These are phyloP conservation scores for Botrytis hyacinthi DNA, from an alignment of 2,329 filamentous ascomycete genomes.

Conservation along the genomic window DNA sequence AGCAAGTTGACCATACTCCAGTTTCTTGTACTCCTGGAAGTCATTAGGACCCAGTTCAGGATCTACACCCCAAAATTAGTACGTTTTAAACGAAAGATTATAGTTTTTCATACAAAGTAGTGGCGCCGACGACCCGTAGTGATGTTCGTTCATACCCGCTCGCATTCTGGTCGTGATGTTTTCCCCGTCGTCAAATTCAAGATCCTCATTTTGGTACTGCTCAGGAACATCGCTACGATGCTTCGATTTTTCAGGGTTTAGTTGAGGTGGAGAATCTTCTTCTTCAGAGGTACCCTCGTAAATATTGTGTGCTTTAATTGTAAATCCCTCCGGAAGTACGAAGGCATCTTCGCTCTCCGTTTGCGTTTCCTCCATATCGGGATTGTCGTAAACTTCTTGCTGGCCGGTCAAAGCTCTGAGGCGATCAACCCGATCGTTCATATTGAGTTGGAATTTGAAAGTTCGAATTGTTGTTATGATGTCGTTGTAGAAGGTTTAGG, in stretches of 20 bases:
- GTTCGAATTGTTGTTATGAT: neutral
- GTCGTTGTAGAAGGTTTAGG: neutral
- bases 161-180: constrained; percentile 8
- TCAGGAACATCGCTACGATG: neutral
- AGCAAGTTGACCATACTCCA: constrained; percentile 34
- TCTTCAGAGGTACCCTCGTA: constrained; percentile 13
- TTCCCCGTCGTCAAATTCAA: neutral
- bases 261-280: neutral
- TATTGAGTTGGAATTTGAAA: neutral
- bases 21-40: constrained; percentile 24
- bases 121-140: constrained; percentile 4
- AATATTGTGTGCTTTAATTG: constrained; percentile 3
- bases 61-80: constrained; percentile 4
- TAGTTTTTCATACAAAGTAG: neutral
- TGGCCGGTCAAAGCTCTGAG: constrained; percentile 13
- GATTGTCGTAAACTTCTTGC: constrained; percentile 2
- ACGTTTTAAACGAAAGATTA: neutral
- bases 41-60: constrained; percentile 19
- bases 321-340: constrained; percentile 10
- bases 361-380: neutral
- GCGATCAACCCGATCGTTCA: constrained; percentile 7
- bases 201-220: neutral
- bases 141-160: neutral
- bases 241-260: neutral
- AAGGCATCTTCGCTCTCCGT: neutral